Percentiles rank a stretch among this genome's conserved stretches.
These are phyloP conservation scores for Monosporascus ibericus DNA, from an alignment of 2,329 filamentous ascomycete genomes.

Conservation along the genomic window DNA sequence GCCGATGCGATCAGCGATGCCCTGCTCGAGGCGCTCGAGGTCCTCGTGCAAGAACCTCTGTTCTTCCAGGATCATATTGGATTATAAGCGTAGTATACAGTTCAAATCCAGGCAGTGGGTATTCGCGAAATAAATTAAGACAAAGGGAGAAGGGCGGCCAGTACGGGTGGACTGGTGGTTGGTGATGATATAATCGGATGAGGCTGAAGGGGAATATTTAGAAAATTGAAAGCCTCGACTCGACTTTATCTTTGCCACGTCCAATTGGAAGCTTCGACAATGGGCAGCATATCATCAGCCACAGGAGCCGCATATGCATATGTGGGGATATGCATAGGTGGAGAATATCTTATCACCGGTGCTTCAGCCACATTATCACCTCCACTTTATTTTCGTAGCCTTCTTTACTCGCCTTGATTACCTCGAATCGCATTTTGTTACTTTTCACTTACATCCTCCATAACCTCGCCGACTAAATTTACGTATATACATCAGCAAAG, in stretches of 20 bases:
- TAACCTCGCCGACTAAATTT: neutral
- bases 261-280: constrained; percentile 8
- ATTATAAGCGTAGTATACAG: no score
- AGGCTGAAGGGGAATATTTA: constrained; percentile 12
- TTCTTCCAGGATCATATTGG: constrained; percentile 77
- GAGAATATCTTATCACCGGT: no score
- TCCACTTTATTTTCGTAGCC: neutral
- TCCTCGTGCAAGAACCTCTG: constrained; percentile 94
- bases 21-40: constrained; percentile 90
- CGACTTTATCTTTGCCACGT: constrained; percentile 4
- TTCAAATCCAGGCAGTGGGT: no score
- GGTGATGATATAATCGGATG: constrained; percentile 3
- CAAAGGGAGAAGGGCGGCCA: neutral
- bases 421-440: neutral
- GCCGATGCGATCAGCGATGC: constrained; percentile 78
- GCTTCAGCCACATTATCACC: neutral
- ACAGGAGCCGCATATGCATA: neutral
- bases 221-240: constrained; percentile 11
- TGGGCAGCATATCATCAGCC: neutral
- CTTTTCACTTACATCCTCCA: neutral
- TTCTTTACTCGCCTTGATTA: neutral
- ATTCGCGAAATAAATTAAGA: neutral
- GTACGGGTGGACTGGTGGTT: no score
- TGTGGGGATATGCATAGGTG: no score
- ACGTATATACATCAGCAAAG: neutral